Evolutionary conservation across 108 stramenopile species (phyloP).

Genomic region (Phaeodactylum tricornutum): DNA sequence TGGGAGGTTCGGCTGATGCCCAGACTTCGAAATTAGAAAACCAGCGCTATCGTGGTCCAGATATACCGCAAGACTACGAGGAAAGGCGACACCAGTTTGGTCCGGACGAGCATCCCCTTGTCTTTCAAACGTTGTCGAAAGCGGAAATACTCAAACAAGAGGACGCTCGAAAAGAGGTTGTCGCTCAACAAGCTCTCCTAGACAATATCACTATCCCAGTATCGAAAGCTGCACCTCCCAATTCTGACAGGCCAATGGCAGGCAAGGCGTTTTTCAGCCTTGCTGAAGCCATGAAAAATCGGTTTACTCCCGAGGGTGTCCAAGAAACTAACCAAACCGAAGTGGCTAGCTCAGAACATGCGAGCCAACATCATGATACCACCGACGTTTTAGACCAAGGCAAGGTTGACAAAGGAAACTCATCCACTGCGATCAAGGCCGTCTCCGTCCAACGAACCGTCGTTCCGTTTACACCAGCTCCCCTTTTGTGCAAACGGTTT

Average conservation of each 20-base stretch:
- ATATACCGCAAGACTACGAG: slow-evolving; percentile 31
- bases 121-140: slow-evolving; percentile 19
- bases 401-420: no score
- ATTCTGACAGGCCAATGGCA: slow-evolving; percentile 11
- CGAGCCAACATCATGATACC: neutral
- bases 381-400: neutral
- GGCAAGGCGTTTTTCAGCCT: slow-evolving; percentile 24
- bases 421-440: no score
- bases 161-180: slow-evolving; percentile 6
- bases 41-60: slow-evolving; percentile 42
- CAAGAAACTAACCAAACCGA: neutral
- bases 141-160: slow-evolving; percentile 10
- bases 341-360: neutral
- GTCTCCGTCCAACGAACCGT: slow-evolving; percentile 19
- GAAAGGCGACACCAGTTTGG: slow-evolving; percentile 30
- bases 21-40: slow-evolving; percentile 6
- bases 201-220: slow-evolving; percentile 8
- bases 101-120: slow-evolving; percentile 22
- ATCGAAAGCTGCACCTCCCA: slow-evolving; percentile 2
- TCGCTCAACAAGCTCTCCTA: slow-evolving; percentile 1
- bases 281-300: slow-evolving; percentile 32
- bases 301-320: slow-evolving; percentile 6
- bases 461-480: slow-evolving; percentile 21
- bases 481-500: slow-evolving; percentile 47
- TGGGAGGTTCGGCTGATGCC: slow-evolving; percentile 15